Conservation (phyloP, 164 flowering plant genomes). For the Cinnamomum chago region DNA sequence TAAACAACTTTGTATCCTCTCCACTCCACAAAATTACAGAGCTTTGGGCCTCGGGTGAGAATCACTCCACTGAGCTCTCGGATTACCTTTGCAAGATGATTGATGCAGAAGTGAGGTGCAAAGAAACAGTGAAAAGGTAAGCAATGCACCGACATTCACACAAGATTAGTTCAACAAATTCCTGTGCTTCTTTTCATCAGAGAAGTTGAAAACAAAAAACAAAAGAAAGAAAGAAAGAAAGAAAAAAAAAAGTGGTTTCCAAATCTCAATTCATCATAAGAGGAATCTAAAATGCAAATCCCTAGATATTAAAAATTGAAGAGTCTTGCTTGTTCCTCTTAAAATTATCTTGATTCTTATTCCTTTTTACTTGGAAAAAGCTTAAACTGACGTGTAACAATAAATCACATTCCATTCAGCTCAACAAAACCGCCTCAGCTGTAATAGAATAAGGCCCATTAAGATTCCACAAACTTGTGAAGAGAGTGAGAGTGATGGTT, state of each 20-base stretch:
- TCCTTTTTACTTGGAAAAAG: background rate
- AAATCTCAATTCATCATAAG: background rate
- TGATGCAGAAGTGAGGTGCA: background rate
- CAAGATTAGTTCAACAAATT: background rate
- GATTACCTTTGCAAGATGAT: constrained; percentile 47
- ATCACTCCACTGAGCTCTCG: constrained; percentile 89
- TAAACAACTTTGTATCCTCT: constrained; percentile 88
- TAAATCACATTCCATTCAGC: too few relatives aligned
- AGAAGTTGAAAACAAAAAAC: background rate
- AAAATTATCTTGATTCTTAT: too few relatives aligned
- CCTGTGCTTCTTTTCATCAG: background rate
- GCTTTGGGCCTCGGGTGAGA: constrained; percentile 82
- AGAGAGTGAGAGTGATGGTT: too few relatives aligned
- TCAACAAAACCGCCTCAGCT: too few relatives aligned
- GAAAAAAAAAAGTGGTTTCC: background rate
- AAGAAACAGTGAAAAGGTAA: background rate
- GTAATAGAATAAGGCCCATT: too few relatives aligned
- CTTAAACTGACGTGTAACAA: background rate
- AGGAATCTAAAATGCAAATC: background rate
- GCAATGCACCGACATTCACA: background rate
- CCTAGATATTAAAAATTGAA: too few relatives aligned
- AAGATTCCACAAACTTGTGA: background rate
- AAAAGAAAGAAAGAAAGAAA: too few relatives aligned
- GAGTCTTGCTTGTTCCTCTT: background rate
- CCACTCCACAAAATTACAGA: constrained; percentile 94